Evolutionary conservation across 345 rosid species (phyloP), one percentile per base, ranked within the genome.

Genomic region (Eucalyptus sp.): DNA sequence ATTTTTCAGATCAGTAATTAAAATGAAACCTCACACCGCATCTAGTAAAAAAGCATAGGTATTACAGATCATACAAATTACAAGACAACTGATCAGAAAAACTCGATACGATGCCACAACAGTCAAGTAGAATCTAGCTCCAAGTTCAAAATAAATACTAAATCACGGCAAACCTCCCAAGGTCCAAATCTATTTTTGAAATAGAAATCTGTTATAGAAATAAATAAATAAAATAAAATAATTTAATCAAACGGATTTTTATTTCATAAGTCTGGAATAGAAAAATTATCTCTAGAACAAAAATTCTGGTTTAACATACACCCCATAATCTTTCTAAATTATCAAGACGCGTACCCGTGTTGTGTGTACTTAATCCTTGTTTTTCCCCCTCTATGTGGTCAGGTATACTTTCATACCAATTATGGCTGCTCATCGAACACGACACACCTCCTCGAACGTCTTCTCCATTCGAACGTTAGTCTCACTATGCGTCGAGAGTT

Each of bases 321-420:
- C 1, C 0, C 58, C 10, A 8, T 56, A 64, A 0, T n/a, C 18
- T 64, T 64, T 0, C 9, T n/a, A 64, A 62, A 13, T 62, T 29
- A 13, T 13, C 5, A 62, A 29, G 37, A 62, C 3, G 2, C 3
- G 0, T 62, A 4, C 2, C 1, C 4, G 1, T 52, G 58, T 52
- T 52, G 37, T 7, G 37, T 3, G 71, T 62, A 29, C 71, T 29
- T 62, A 27, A 7, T 62, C 31, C 31, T 12, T 27, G 31, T 29
- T 64, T 29, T 64, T 1, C 37, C 71, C 71, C 5, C 1, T 14
- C n/a, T 1, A 29, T 6, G 0, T 64, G 16, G 16, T 29, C 3
- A 1, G 7, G 4, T 7, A 64, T 64, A 64, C 7, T 13, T 29
- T 29, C 33, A 29, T 29, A 64, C 17, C 5, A 4, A 31, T 62